These are phyloP conservation scores for Diaporthe nobilis DNA, from an alignment of 2,329 filamentous ascomycete genomes.

Conservation along the genomic window DNA sequence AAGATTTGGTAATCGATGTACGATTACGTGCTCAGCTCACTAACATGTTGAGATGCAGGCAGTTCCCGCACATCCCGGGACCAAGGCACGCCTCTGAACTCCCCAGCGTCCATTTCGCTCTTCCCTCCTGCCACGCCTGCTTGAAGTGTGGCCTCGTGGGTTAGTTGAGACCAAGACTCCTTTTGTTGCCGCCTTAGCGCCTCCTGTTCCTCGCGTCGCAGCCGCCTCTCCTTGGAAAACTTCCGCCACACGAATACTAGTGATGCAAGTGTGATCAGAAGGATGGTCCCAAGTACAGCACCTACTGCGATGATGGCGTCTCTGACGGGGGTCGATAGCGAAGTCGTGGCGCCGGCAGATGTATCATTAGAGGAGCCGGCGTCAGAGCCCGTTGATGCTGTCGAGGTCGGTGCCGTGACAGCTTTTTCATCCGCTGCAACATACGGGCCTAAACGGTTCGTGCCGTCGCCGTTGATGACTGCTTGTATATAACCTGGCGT, in stretches of 20 bases:
- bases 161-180: not conserved
- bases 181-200: not conserved
- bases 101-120: not conserved
- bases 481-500: constrained; percentile 1
- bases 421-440: not conserved
- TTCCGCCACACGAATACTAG: constrained; percentile 5
- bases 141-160: not conserved
- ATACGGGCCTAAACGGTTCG: not conserved
- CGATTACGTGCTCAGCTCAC: not conserved
- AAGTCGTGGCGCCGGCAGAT: not conserved
- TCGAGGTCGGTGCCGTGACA: not conserved
- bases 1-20: too few species aligned
- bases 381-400: not conserved
- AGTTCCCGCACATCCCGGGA: not conserved
- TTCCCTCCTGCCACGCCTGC: not conserved
- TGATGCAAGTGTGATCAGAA: not conserved
- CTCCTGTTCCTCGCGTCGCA: constrained; percentile 4
- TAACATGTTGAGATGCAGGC: not conserved
- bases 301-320: constrained; percentile 16
- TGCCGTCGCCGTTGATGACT: constrained; percentile 20
- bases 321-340: not conserved
- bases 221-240: constrained; percentile 1
- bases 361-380: not conserved
- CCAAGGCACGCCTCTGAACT: not conserved
- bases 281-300: not conserved